Evolutionary conservation across 371 early-diverging fungal genomes (phyloP).

Genomic region (Mortierella sp.): DNA sequence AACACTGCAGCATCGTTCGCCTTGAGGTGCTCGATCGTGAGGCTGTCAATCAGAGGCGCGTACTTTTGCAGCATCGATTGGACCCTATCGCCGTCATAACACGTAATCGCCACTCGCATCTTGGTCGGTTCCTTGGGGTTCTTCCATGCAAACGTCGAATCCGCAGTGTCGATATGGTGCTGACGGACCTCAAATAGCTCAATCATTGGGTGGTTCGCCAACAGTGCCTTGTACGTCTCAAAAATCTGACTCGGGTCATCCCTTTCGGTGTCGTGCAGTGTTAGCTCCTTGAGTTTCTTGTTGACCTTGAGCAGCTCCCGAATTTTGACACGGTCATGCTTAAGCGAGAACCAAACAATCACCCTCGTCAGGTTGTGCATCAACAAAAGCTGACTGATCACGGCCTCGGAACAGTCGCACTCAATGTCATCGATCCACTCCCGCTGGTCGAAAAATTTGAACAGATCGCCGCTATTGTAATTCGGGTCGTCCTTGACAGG

Average conservation of each 20-base stretch:
- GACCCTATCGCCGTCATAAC: constrained; percentile 32
- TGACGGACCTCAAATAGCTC: constrained; percentile 29
- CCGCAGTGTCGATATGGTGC: background rate
- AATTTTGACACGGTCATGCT: background rate
- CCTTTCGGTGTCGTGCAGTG: constrained; percentile 16
- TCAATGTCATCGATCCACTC: constrained; percentile 30
- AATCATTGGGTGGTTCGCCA: constrained; percentile 39
- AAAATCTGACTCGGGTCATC: constrained; percentile 53
- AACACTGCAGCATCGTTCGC: constrained; percentile 29
- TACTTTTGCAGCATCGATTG: constrained; percentile 44
- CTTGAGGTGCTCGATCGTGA: constrained; percentile 15
- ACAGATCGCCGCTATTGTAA: constrained; percentile 12
- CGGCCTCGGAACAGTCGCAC: constrained; percentile 7
- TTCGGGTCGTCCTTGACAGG: constrained; percentile 21
- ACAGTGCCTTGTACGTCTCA: constrained; percentile 37
- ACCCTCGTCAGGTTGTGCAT: constrained; percentile 22
- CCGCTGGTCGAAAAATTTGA: constrained; percentile 32
- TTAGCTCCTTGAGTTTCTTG: constrained; percentile 21
- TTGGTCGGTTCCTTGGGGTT: constrained; percentile 25
- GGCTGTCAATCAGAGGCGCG: constrained; percentile 17
- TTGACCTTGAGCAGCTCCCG: constrained; percentile 16
- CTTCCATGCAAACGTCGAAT: constrained; percentile 32
- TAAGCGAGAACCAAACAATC: constrained; percentile 15
- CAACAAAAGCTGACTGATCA: constrained; percentile 18
- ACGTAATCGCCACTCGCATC: constrained; percentile 32